Base-by-base conservation (phyloP, 1,284 basidiomycete species). In the Tilletia horrida region DNA sequence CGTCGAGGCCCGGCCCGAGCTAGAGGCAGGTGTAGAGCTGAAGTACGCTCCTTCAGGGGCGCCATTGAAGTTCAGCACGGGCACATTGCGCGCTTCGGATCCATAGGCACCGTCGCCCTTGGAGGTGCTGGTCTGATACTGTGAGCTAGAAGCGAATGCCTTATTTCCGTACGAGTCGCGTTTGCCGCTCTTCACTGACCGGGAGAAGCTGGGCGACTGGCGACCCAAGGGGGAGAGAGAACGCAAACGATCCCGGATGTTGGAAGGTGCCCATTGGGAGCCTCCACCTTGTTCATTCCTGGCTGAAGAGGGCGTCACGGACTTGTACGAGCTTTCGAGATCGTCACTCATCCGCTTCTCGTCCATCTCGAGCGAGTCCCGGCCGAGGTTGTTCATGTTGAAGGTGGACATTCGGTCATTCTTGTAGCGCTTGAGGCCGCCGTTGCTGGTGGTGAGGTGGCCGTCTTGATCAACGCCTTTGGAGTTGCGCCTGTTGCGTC, bases 291-390 rank as follows among this genome's bases (percentile, higher is more conserved):
- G 14, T 21, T 48, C 45, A 16, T 23, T 18, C 21, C 21, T 18
- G 18, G 45, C 21, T 3, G 45, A 48, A 23, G 18, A 18, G 7
- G 55, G 55, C 11, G 14, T 14, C 29, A 35, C 35, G 9, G 55
- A 59, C 29, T 59, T 59, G 55, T 35, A 59, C 29, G 55, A 59
- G 55, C 27, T 59, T 29, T 35, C 55, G 27, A 59, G 23, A 29
- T 57, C 52, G 18, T 35, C 55, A 29, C 55, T 59, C 3, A 31
- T 25, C n/a, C 55, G 55, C 29, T 59, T 59, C 29, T 59, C 55
- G 29, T 59, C 55, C 55, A 59, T 59, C 55, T 59, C 55, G 31
- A 59, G 55, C 25, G 55, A 59, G 31, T 59, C 27, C 13, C 55
- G 55, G 31, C 14, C 29, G 13, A 59, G 25, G 55, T 59, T 59